Base-by-base conservation (phyloP, 352 stramenopile species). In the Thraustochytrium sp. region DNA sequence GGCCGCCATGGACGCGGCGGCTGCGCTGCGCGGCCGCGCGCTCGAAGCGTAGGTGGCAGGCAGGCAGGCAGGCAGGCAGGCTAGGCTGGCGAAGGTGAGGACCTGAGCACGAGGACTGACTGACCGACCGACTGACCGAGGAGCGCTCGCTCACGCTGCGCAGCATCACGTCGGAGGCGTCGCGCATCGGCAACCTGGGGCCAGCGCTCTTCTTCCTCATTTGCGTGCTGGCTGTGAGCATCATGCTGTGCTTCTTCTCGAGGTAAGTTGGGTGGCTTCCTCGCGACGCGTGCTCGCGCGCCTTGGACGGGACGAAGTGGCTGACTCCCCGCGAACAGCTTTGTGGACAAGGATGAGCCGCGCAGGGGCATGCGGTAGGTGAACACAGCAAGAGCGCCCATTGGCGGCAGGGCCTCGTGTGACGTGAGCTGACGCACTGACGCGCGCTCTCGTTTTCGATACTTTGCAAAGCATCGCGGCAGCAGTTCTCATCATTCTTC, bases 171-270 rank as follows among this genome's bases (percentile, higher is more conserved):
- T 80, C 68, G 26, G 68, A 80, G 53, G 51, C 76, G 18, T 18
- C 68, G 21, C 34, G 68, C 16, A 34, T 80, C 18, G 68, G 68
- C 1, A 80, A 72, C 34, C 37, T 80, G 18, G 68, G 68, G 21
- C 68, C 68, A 48, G 68, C 68, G 48, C 37, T 44, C 13, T 80
- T 80, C 34, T 36, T 80, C 31, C 2, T 80, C 1, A 75, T 80
- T 13, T 61, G 42, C 42, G 21, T 77, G 34, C 49, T 55, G 11
- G 65, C 49, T 16, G 36, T 36, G 0, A 26, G 29, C 31, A 62
- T 77, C 34, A 13, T 77, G 9, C 31, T 77, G 8, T 77, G 65
- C 31, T 62, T 62, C 26, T 61, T 64, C 34, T 80, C 68, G n/a
- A 34, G 26, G 42, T 80, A 72, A 34, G 68, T 68, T 29, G 9